phyloP scores from a whole-genome alignment of 163 green algal genomes.

The Volvox carteri region DNA sequence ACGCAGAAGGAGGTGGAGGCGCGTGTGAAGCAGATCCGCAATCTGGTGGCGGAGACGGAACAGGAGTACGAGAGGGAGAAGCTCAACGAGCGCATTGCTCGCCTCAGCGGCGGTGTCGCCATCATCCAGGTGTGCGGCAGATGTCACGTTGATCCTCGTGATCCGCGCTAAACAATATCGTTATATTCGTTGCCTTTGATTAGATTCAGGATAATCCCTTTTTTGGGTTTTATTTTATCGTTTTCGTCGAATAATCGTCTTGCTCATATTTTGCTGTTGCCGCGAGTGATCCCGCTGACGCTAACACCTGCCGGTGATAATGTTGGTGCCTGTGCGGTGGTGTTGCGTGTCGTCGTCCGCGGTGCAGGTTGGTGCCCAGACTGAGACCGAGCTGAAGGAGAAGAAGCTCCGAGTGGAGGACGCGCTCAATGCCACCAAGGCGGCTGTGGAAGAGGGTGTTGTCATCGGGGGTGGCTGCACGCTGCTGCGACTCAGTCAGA shows the following conservation, averaged over 20 bases:
- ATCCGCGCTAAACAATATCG: too few relatives aligned
- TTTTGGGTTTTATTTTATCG: too few relatives aligned
- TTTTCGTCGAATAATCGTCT: too few relatives aligned
- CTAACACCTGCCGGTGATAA: too few relatives aligned
- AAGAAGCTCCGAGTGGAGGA: slow-evolving; percentile 99
- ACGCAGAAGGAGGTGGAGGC: slow-evolving; percentile 89
- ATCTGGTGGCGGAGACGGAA: slow-evolving; percentile 87
- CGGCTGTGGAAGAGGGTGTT: slow-evolving; percentile 98
- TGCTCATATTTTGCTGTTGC: too few relatives aligned
- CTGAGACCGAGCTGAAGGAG: slow-evolving; percentile 99
- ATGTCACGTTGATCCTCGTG: too few relatives aligned
- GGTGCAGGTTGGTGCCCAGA: slow-evolving; percentile 95
- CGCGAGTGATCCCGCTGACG: too few relatives aligned
- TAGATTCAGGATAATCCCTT: too few relatives aligned
- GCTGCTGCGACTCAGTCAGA: slow-evolving; percentile 90
- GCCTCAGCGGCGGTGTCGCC: slow-evolving; percentile 94
- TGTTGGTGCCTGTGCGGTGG: not conserved
- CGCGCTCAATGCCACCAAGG: slow-evolving; percentile 99
- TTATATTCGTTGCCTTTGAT: too few relatives aligned
- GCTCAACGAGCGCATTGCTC: slow-evolving; percentile 98
- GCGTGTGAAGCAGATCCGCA: slow-evolving; percentile 94
- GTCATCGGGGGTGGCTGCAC: slow-evolving; percentile 99
- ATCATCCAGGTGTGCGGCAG: slow-evolving; percentile 91
- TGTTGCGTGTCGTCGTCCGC: not conserved
- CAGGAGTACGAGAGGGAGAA: slow-evolving; percentile 99